Evolutionary conservation across 1,139 yeast species (phyloP).

Genomic region (Pneumocystis oryctolagi): DNA sequence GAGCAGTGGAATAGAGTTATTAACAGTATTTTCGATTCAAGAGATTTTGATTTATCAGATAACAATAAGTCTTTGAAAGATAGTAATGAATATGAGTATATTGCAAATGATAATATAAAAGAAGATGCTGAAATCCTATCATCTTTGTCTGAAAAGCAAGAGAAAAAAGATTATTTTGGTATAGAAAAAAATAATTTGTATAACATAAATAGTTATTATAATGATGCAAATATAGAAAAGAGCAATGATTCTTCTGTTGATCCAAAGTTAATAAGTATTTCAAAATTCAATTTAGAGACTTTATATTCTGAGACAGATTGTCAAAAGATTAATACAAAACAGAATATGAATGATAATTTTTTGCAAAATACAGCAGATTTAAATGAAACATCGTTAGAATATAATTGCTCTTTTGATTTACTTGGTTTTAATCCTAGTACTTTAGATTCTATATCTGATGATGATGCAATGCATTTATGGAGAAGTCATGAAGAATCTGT

Average conservation of each 20-base stretch:
- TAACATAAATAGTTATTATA: constrained; percentile 17
- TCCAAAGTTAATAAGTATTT: constrained; percentile 9
- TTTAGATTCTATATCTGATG: constrained; percentile 29
- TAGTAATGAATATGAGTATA: constrained; percentile 79
- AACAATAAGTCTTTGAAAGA: neutral
- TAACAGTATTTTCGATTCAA: constrained; percentile 3
- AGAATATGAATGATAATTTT: constrained; percentile 15
- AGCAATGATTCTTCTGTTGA: constrained; percentile 14
- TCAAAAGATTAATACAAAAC: constrained; percentile 20
- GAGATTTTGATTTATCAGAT: neutral
- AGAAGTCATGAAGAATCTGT: constrained; percentile 66
- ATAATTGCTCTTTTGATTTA: constrained; percentile 5
- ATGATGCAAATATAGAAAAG: constrained; percentile 6
- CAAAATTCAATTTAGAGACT: constrained; percentile 13
- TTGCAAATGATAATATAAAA: constrained; percentile 61
- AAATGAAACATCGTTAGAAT: constrained; percentile 21
- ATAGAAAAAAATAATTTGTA: constrained; percentile 34
- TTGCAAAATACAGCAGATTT: constrained; percentile 22
- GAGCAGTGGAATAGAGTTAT: constrained; percentile 7
- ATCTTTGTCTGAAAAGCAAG: constrained; percentile 68
- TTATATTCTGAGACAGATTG: constrained; percentile 8
- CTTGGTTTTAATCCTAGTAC: neutral
- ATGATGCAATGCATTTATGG: constrained; percentile 70
- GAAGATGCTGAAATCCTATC: constrained; percentile 84
- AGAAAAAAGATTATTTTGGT: constrained; percentile 62